Percentiles rank a stretch among this genome's conserved stretches.
These are phyloP conservation scores for Boletus reticuloceps DNA, from an alignment of 768 basidiomycete genomes.

Conservation along the genomic window DNA sequence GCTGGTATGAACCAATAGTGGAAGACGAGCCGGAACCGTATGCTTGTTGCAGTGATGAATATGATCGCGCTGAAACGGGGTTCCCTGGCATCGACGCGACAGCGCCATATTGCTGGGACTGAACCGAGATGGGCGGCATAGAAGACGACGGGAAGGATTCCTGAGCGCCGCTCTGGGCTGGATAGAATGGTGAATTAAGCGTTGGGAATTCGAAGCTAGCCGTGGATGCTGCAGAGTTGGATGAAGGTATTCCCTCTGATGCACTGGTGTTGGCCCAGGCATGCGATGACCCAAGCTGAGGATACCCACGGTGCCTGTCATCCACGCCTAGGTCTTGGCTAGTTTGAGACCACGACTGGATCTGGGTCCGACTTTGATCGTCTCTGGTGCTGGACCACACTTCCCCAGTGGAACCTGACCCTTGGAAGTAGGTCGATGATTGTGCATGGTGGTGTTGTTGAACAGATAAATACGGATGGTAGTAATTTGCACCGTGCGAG, in stretches of 20 bases:
- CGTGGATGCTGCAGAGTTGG: conserved; percentile 19
- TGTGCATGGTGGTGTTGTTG: conserved; percentile 24
- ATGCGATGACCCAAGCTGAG: conserved; percentile 23
- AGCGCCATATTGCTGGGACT: conserved; percentile 30
- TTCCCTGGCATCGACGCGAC: conserved; percentile 19
- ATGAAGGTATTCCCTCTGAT: conserved; percentile 24
- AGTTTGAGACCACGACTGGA: conserved; percentile 27
- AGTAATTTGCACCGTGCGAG: conserved; percentile 17
- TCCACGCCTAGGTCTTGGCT: conserved; percentile 22
- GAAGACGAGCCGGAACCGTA: conserved; percentile 20
- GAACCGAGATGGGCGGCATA: conserved; percentile 30
- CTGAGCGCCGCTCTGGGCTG: conserved; percentile 35
- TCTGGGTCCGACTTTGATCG: conserved; percentile 19
- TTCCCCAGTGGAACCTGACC: conserved; percentile 17
- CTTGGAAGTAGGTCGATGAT: conserved; percentile 24
- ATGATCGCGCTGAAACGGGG: conserved; percentile 24
- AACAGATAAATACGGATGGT: conserved; percentile 22
- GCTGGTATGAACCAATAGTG: conserved; percentile 20
- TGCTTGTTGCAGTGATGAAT: conserved; percentile 28
- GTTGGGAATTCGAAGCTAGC: conserved; percentile 46
- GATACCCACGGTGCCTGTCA: conserved; percentile 31
- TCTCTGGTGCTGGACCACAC: conserved; percentile 22
- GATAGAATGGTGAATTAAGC: conserved; percentile 57
- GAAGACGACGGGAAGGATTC: conserved; percentile 31
- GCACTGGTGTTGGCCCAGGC: conserved; percentile 19